Base-by-base conservation (phyloP, 2,329 filamentous ascomycete genomes). In the Phialophora verrucosa region DNA sequence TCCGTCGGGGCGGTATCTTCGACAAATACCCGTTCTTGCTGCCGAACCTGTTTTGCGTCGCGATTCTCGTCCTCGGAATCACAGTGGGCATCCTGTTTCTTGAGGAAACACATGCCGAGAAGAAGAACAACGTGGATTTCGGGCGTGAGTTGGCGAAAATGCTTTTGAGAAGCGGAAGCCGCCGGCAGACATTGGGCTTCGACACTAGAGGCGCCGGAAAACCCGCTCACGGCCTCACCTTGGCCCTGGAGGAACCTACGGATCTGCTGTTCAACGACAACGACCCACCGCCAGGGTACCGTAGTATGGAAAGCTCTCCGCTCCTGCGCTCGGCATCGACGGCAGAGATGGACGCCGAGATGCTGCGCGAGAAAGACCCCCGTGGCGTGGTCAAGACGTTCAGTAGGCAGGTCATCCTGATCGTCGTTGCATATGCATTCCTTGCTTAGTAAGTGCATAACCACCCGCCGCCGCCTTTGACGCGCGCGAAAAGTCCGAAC, bases 21-120 rank as follows among this genome's bases (percentile, higher is more conserved):
- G 92, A 94, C 63, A 83, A 81, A 47, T 98, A 90, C 77, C 95
- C 95, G 0, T 99, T 97, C 78, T 86, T 98, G 47, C 85, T 97
- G 58, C 93, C 93, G 42, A 97, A 97, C 78, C 79, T 97, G n/a
- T 90, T 97, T 71, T 96, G 93, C 78, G 90, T 92, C 35, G 82
- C 83, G n/a, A 87, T 95, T 17, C 90, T 96, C 10, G 79, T 90
- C 47, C 82, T 91, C 69, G 92, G 93, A 20, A 89, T 97, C 55
- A 76, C 89, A 3, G 85, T 95, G 61, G 93, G 93, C 20, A 82
- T 96, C 62, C 80, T 97, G 23, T 97, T 97, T 75, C 83, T 99
- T 63, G 93, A 99, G 76, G 95, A 99, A 81, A 98, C 95, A 1
- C 95, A 99, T 75, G 86, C 89, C 58, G 88, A 91, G 76, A 91